Evolutionary conservation across 805 yeast species (phyloP).

Genomic region (Isabelozyma pseudorhagii): DNA sequence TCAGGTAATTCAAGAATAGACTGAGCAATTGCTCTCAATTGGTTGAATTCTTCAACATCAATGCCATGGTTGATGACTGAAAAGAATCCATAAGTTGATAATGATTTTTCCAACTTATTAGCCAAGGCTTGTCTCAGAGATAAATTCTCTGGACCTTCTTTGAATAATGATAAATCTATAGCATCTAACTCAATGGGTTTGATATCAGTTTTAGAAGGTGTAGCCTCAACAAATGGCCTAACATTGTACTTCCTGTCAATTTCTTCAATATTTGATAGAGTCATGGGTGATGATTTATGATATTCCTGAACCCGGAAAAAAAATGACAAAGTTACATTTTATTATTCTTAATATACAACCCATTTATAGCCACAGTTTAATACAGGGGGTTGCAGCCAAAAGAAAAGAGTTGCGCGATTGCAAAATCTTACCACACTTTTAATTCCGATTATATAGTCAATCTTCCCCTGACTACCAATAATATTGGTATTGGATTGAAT

Average conservation of each 20-base stretch:
- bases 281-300: not conserved
- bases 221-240: slow-evolving; percentile 20
- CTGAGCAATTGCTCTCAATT: slow-evolving; percentile 20
- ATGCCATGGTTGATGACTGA: slow-evolving; percentile 28
- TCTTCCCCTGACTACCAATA: no score
- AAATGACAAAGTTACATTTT: not conserved
- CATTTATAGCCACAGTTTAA: not conserved
- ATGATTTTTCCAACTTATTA: slow-evolving; percentile 30
- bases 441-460: no score
- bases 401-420: not conserved
- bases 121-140: slow-evolving; percentile 31
- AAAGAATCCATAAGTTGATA: slow-evolving; percentile 45
- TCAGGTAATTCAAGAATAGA: slow-evolving; percentile 22
- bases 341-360: not conserved
- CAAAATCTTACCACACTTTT: not conserved
- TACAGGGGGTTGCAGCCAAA: not conserved
- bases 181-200: slow-evolving; percentile 24
- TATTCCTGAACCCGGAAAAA: not conserved
- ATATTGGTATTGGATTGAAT: not conserved
- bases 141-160: slow-evolving; percentile 33
- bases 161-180: slow-evolving; percentile 32
- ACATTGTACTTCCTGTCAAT: slow-evolving; percentile 20
- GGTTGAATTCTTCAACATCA: slow-evolving; percentile 13
- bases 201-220: slow-evolving; percentile 7
- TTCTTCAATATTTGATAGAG: slow-evolving; percentile 1